Percentiles rank a stretch among this genome's conserved stretches.
Evolutionary conservation across 768 basidiomycete genomes (phyloP).

Genomic region (Termitomyces sp.): DNA sequence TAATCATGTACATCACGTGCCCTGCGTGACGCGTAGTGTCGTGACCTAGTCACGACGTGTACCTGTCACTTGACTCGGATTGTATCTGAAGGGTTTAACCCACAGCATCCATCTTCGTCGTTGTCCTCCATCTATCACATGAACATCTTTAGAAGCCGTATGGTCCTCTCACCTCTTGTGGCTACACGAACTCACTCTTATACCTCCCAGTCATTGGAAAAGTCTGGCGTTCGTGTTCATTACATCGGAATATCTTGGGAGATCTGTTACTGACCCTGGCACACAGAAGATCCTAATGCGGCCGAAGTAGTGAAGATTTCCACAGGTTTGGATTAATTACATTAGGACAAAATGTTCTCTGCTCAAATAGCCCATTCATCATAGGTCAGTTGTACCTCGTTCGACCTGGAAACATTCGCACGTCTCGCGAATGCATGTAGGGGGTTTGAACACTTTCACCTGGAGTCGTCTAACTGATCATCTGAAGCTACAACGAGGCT

Average conservation of each 20-base stretch:
- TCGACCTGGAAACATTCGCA: constrained; percentile 85
- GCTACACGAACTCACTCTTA: constrained; percentile 14
- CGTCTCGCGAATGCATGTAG: constrained; percentile 96
- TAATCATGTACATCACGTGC: too few relatives aligned
- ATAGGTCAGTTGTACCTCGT: constrained; percentile 82
- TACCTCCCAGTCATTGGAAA: constrained; percentile 69
- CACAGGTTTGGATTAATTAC: constrained; percentile 35
- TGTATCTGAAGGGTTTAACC: neutral
- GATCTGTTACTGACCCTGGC: constrained; percentile 18
- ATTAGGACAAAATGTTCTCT: neutral
- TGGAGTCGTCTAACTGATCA: constrained; percentile 1
- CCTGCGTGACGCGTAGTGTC: constrained; percentile 16
- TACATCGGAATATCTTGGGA: constrained; percentile 10
- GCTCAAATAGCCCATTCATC: constrained; percentile 2
- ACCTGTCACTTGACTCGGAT: constrained; percentile 12
- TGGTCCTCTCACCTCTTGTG: constrained; percentile 24
- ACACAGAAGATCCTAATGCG: constrained; percentile 85
- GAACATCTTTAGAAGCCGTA: constrained; percentile 83
- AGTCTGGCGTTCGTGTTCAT: constrained; percentile 81
- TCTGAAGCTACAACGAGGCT: constrained; percentile 83
- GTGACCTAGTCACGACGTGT: constrained; percentile 36
- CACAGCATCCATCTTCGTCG: too few relatives aligned
- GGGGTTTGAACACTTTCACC: constrained; percentile 22
- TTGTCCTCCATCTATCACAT: constrained; percentile 34
- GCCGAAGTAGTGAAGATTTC: constrained; percentile 94